Conservation (phyloP, 2,329 filamentous ascomycete genomes). For the Drechslerella coelobrocha region DNA sequence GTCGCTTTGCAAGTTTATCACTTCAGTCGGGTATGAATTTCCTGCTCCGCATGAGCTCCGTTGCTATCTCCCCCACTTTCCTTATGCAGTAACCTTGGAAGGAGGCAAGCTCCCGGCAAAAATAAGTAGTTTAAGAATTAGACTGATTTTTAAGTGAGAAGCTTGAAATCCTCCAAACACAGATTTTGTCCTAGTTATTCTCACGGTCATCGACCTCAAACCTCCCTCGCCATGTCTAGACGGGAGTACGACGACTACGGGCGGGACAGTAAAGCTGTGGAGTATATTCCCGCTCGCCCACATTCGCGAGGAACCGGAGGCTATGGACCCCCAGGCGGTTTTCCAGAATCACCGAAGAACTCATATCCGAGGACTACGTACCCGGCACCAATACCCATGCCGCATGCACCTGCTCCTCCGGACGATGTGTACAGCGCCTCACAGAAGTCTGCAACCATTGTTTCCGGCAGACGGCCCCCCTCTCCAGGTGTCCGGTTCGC, state of each 20-base stretch:
- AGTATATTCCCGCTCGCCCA: conserved; percentile 25
- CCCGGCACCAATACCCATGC: conserved; percentile 27
- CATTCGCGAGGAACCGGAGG: conserved; percentile 24
- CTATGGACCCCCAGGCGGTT: conserved; percentile 38
- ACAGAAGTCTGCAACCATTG: conserved; percentile 18
- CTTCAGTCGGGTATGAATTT: conserved; percentile 26
- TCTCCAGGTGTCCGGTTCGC: conserved; percentile 44
- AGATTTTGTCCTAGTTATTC: conserved; percentile 1
- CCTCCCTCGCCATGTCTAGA: conserved; percentile 27
- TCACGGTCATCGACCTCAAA: background rate
- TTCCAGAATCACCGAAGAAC: conserved; percentile 42
- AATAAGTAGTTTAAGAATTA: conserved; percentile 8
- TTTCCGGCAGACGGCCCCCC: conserved; percentile 43
- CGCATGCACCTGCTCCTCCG: conserved; percentile 41
- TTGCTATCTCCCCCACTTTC: conserved; percentile 44
- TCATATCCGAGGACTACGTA: conserved; percentile 35
- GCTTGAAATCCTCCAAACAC: background rate
- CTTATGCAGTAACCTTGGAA: conserved; percentile 31
- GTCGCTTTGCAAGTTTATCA: background rate
- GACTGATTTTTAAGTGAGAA: background rate
- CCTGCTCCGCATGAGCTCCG: background rate
- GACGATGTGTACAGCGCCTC: conserved; percentile 28
- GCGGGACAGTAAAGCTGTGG: conserved; percentile 22
- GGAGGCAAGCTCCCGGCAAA: conserved; percentile 24
- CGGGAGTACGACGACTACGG: conserved; percentile 45